These are phyloP conservation scores for Knoxdaviesia proteae DNA, from an alignment of 2,329 filamentous ascomycete genomes.

Conservation along the genomic window DNA sequence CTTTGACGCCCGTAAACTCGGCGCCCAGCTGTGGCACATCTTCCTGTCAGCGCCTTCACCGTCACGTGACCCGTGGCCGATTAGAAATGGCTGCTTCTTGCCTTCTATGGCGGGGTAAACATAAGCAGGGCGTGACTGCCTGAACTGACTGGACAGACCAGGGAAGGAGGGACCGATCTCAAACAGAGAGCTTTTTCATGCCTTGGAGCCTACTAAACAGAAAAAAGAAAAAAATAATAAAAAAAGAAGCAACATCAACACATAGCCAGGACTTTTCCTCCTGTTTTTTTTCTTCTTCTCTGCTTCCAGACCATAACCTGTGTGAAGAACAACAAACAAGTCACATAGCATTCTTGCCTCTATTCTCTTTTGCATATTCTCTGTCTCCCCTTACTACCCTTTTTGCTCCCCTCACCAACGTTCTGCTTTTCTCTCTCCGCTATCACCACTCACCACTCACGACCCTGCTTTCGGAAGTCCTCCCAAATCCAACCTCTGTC, in stretches of 20 bases:
- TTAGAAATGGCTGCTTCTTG: no score
- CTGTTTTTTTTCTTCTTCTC: background rate
- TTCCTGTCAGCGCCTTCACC: no score
- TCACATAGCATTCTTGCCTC: background rate
- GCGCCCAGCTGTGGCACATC: no score
- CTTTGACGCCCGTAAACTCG: no score
- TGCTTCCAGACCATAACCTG: background rate
- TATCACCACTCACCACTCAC: background rate
- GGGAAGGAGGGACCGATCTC: no score
- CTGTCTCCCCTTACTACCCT: background rate
- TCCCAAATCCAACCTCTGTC: slow-evolving; percentile 11
- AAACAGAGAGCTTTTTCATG: no score
- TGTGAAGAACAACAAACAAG: background rate
- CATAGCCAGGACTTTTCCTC: background rate
- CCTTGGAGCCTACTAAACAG: no score
- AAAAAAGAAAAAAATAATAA: no score
- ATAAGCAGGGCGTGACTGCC: no score
- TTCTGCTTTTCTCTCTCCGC: background rate
- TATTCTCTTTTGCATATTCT: background rate
- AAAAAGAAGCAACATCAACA: background rate
- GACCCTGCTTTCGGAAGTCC: slow-evolving; percentile 1
- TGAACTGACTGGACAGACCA: no score
- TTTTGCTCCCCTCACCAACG: background rate
- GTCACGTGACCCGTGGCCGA: no score
- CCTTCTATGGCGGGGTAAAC: no score